Percentiles rank a stretch among this genome's conserved stretches.
These are phyloP conservation scores for Eimeria praecox DNA, from an alignment of 169 alveolate species.

Conservation along the genomic window DNA sequence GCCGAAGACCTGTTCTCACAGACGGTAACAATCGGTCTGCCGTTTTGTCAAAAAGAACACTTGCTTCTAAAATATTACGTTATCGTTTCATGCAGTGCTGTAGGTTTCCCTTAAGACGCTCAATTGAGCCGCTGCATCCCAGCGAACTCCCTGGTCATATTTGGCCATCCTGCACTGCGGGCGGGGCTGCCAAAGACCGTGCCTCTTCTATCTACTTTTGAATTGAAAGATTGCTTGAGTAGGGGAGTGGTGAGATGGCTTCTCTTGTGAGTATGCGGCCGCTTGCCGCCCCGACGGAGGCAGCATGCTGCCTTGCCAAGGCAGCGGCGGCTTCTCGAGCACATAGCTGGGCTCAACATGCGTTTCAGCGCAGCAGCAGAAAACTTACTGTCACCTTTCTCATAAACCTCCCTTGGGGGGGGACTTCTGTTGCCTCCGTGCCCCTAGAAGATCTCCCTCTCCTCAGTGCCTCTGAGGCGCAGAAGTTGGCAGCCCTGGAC, in stretches of 20 bases:
- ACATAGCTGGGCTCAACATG: neutral
- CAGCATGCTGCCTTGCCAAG: neutral
- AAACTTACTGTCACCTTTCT: slow-evolving; percentile 36
- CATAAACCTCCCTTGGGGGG: slow-evolving; percentile 32
- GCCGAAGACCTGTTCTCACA: neutral
- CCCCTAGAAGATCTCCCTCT: slow-evolving; percentile 62
- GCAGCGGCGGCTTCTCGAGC: neutral
- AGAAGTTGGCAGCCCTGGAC: neutral
- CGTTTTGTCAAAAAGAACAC: neutral
- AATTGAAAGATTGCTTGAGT: neutral
- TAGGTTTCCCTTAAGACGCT: neutral
- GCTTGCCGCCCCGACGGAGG: slow-evolving; percentile 5
- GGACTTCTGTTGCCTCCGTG: slow-evolving; percentile 33
- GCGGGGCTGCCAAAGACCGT: neutral
- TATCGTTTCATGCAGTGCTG: neutral
- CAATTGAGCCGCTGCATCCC: neutral
- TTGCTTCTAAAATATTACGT: neutral
- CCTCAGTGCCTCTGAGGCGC: slow-evolving; percentile 47
- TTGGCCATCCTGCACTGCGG: neutral
- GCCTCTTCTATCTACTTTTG: neutral
- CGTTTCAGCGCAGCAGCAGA: neutral
- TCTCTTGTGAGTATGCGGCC: slow-evolving; percentile 31
- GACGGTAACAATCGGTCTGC: too few relatives aligned
- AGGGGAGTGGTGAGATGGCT: neutral
- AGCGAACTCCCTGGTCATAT: neutral